Conservation (phyloP, 2,329 filamentous ascomycete genomes). For the Sporothrix luriei region DNA sequence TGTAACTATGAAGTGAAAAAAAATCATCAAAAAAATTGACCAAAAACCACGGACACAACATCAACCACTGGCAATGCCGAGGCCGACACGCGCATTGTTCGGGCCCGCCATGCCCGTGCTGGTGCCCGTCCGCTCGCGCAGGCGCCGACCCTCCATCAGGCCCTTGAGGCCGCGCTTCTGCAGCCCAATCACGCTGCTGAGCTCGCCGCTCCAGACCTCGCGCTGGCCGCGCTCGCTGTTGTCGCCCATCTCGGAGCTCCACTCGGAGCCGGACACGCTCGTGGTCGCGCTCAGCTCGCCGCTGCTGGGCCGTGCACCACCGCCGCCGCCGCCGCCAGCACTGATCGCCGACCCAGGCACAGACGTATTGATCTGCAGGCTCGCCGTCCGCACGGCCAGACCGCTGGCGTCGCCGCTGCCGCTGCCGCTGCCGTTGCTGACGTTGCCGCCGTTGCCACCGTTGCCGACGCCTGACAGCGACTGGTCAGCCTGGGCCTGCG, state of each 20-base stretch:
- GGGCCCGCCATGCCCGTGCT: conserved; percentile 28
- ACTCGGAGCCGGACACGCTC: conserved; percentile 58
- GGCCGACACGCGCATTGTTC: conserved; percentile 31
- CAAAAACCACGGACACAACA: neutral
- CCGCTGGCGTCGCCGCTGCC: conserved; percentile 40
- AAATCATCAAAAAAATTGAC: neutral
- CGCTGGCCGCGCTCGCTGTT: conserved; percentile 53
- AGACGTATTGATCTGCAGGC: conserved; percentile 55
- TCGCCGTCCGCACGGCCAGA: conserved; percentile 44
- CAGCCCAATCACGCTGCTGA: conserved; percentile 88
- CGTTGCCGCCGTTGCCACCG: too few species aligned
- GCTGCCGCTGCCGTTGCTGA: conserved; percentile 39
- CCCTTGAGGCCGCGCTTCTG: conserved; percentile 92
- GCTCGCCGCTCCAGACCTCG: conserved; percentile 78
- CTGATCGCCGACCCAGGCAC: conserved; percentile 40
- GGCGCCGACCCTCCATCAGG: conserved; percentile 88
- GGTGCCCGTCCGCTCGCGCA: conserved; percentile 70
- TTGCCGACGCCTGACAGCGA: conserved; percentile 34
- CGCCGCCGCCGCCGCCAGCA: conserved; percentile 38
- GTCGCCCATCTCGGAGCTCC: conserved; percentile 58
- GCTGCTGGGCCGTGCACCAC: conserved; percentile 45
- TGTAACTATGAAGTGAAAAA: neutral
- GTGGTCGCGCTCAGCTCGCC: conserved; percentile 55
- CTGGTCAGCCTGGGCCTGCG: conserved; percentile 27
- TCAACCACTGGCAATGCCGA: conserved; percentile 36